Percentiles rank a stretch among this genome's conserved stretches.
phyloP scores from a whole-genome alignment of 179 eudicot species.

The Vitellaria paradoxa region DNA sequence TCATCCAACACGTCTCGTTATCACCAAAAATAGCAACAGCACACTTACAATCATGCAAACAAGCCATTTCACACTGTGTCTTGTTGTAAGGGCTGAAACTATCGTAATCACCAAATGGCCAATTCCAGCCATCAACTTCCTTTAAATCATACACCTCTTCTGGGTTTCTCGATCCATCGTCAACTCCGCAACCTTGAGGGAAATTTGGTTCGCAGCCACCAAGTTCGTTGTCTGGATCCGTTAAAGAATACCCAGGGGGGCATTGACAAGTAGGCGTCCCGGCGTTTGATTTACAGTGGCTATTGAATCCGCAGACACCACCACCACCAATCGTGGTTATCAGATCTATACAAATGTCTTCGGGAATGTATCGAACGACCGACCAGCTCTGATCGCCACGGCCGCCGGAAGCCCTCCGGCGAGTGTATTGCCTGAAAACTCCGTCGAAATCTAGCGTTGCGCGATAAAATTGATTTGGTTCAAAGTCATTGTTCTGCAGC shows the following conservation, averaged over 20 bases:
- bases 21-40: neutral
- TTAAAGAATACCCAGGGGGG: neutral
- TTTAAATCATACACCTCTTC: neutral
- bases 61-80: neutral
- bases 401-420: neutral
- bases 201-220: neutral
- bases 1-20: neutral
- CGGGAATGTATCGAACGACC: neutral
- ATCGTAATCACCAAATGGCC: neutral
- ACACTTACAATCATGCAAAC: neutral
- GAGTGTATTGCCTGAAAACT: neutral
- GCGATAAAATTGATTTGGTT: neutral
- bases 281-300: slow-evolving; percentile 18
- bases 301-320: slow-evolving; percentile 35
- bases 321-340: slow-evolving; percentile 10
- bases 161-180: neutral
- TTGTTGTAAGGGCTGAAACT: neutral
- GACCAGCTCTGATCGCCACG: neutral
- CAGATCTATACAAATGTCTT: neutral
- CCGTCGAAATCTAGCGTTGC: neutral
- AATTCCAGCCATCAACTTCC: neutral
- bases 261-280: neutral
- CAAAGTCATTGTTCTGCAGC: no score
- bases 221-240: neutral
- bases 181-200: neutral